phyloP scores from a whole-genome alignment of 2,329 filamentous ascomycete genomes.

The Phialophora expanda region DNA sequence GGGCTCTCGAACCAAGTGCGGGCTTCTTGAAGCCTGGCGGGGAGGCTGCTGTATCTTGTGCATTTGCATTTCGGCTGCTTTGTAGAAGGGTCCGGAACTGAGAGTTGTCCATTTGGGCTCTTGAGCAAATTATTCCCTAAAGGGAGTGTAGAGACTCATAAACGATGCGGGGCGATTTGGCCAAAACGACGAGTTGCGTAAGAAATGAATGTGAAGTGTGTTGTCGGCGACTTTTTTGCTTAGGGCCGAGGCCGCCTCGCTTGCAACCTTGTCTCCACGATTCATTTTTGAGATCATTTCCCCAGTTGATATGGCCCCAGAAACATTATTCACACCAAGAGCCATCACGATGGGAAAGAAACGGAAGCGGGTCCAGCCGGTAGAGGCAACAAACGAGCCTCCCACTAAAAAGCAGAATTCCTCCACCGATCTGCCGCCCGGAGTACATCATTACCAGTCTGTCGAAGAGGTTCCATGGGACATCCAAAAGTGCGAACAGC shows the following conservation, averaged over 20 bases:
- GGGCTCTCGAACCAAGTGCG: constrained; percentile 75
- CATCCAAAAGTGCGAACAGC: constrained; percentile 73
- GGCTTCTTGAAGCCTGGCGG: constrained; percentile 54
- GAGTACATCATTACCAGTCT: constrained; percentile 76
- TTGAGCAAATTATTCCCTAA: neutral
- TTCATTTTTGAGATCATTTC: neutral
- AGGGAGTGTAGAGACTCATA: neutral
- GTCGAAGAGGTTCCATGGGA: constrained; percentile 76
- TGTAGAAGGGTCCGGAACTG: constrained; percentile 84
- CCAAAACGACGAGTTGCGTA: neutral
- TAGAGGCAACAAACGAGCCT: constrained; percentile 8
- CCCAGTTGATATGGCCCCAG: neutral
- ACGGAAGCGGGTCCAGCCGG: constrained; percentile 21
- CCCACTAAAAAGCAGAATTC: constrained; percentile 21
- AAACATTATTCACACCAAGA: constrained; percentile 1
- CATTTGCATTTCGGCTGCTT: constrained; percentile 17
- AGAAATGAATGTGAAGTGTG: neutral
- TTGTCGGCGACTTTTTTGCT: neutral
- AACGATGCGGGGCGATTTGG: neutral
- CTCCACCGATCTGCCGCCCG: constrained; percentile 56
- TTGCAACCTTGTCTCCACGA: neutral
- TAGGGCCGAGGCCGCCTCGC: neutral
- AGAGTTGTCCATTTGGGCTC: constrained; percentile 80
- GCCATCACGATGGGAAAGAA: constrained; percentile 25
- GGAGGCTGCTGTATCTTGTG: constrained; percentile 47